Evolutionary conservation across 2,329 filamentous ascomycete genomes (phyloP), one percentile per base, ranked within the genome.

Genomic region (Gnomoniopsis smithogilvyi): DNA sequence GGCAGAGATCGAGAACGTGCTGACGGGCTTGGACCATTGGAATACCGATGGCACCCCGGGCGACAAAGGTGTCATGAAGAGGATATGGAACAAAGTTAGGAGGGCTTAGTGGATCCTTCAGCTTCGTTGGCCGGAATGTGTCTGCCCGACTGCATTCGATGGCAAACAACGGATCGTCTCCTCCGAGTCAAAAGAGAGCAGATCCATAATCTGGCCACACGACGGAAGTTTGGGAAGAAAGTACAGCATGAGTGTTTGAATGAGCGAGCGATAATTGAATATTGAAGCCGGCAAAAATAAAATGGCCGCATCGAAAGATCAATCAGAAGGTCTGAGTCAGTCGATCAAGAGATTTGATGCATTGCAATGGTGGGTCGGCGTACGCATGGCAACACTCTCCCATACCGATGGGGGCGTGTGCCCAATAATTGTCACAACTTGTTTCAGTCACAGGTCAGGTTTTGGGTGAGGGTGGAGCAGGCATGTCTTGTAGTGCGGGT

Each of bases 41-140:
- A 75, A 68, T 47, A 70, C 68, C 26, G 71, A 69, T 38, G 73
- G 78, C 58, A 46, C 22, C n/a, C 22, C 19, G n/a, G 73, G 77
- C 22, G 83, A 86, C 58, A 77, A 75, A 52, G 78, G 81, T 4
- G 77, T 84, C 2, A 80, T 88, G 67, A 87, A 83, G 74, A 80
- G 84, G 54, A 77, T 89, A 58, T 89, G 86, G 85, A 84, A 88
- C 63, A 80, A 78, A 60, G 82, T 88, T 43, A 76, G 80, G 56
- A 78, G 82, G 59, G 68, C 72, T 2, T 73, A 63, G 61, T 60
- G 60, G 60, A 45, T 53, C 30, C 15, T 60, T 14, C 45, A 43
- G 38, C 60, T 62, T 11, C 57, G 60, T 22, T 60, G 53, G 49
- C 50, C 60, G 7, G 50, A 56, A 19, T 56, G 36, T 7, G n/a